Evolutionary conservation across 805 yeast species (phyloP).

Genomic region (Lachancea meyersii): DNA sequence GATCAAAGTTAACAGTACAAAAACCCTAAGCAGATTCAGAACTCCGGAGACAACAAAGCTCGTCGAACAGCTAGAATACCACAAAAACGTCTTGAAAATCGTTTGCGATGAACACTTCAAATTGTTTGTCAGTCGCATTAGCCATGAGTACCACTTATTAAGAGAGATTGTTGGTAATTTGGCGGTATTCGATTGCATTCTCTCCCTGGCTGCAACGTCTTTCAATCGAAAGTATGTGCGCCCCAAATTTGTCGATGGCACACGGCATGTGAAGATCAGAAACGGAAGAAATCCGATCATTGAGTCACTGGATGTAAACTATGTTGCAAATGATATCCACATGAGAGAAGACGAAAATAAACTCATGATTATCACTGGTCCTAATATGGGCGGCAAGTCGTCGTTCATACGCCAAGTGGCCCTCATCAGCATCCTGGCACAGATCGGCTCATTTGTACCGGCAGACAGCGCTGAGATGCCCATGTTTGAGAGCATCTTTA

Average conservation of each 20-base stretch:
- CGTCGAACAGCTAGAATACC: slow-evolving; percentile 51
- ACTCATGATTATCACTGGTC: slow-evolving; percentile 69
- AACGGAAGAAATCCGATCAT: slow-evolving; percentile 65
- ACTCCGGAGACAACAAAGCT: slow-evolving; percentile 52
- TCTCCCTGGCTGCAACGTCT: slow-evolving; percentile 61
- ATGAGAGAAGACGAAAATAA: slow-evolving; percentile 45
- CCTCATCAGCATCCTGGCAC: slow-evolving; percentile 62
- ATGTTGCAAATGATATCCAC: slow-evolving; percentile 60
- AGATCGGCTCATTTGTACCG: slow-evolving; percentile 72
- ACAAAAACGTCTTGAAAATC: slow-evolving; percentile 43
- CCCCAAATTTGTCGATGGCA: slow-evolving; percentile 45
- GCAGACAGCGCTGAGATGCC: slow-evolving; percentile 57
- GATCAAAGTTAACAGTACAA: slow-evolving; percentile 68
- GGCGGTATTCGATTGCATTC: slow-evolving; percentile 57
- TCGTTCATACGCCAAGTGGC: slow-evolving; percentile 73
- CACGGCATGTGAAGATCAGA: slow-evolving; percentile 43
- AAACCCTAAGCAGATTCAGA: slow-evolving; percentile 63
- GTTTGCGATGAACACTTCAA: slow-evolving; percentile 26
- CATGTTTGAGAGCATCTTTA: slow-evolving; percentile 52
- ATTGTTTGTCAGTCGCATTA: slow-evolving; percentile 36
- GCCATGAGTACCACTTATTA: slow-evolving; percentile 34
- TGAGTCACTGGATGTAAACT: slow-evolving; percentile 42
- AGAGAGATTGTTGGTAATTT: slow-evolving; percentile 42
- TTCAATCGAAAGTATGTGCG: slow-evolving; percentile 40
- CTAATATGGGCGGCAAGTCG: slow-evolving; percentile 86